Evolutionary conservation across 179 eudicot genomes (phyloP), one percentile per base, ranked within the genome.

Genomic region (Beta macrorhiza): DNA sequence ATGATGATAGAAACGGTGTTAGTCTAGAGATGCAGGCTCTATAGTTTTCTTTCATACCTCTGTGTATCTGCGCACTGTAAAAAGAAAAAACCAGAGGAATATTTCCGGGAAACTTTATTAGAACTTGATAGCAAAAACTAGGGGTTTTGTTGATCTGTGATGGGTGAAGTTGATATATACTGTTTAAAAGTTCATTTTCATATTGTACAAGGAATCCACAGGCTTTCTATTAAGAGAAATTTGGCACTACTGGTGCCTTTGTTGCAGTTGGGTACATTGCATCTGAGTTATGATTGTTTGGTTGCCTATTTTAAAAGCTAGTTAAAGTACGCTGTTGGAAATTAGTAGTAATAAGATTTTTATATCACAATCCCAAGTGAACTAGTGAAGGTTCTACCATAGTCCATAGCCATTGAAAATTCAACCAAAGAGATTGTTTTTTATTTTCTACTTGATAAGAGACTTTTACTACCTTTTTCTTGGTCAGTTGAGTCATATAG

Each of bases 1-100:
- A 89, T 71, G 72, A 42, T 13, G 87, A 83, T 59, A 91, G 87
- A 20, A 89, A 84, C 76, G 89, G 88, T 14, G 87, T 84, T 82
- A 84, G 69, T 77, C 62, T 93, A 81, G 98, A 95, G 91, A 92
- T 93, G 93, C 92, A 91, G 85, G 86, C 98, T 69, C 76, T 93
- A 78, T 95, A 91, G 83, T 63, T 64, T 15, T 55, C 52, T 29
- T 74, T 16, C 59, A 81, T 44, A 52, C 32, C 29, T 25, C 64
- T 51, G 19, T 44, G 68, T 55, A 49, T 9, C 11, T 49, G 7
- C 0, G 44, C 20, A 63, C 78, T 64, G 84, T 81, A 77, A 74
- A 73, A 80, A 80, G 47, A 73, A 29, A 13, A 47, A 6, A 68
- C 49, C 45, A 19, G 59, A 37, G 79, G 42, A 79, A 76, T 51